Base-by-base conservation (phyloP, 1,284 basidiomycete genomes). In the Pascua sp. region DNA sequence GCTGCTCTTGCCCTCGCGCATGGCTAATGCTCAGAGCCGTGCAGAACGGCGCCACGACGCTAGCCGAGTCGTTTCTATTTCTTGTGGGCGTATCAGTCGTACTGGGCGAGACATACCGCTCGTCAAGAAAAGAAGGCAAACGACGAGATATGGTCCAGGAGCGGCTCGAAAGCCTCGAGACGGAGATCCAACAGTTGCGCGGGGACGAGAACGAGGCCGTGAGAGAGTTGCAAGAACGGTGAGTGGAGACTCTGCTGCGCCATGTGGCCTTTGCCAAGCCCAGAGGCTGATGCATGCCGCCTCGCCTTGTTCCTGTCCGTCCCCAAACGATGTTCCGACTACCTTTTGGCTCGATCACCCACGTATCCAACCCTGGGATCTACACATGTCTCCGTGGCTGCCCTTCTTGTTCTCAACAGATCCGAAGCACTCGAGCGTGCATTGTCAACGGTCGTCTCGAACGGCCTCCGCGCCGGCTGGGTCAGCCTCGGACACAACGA, bases 61-160 rank as follows among this genome's bases (percentile, higher is more conserved):
- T 94, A 11, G 90, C 91, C 0, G 91, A 93, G 76, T 86, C 88
- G 0, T 94, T 94, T 69, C 81, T 94, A 5, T 93, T 94, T 73
- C 65, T 80, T 8, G 90, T 94, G 4, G 90, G 89, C 0, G 86
- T 86, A 0, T 77, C 78, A 0, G 78, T 93, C 8, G 91, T 93
- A 51, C 62, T 92, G 2, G 87, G 87, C 5, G 90, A 94, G 75
- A 80, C 85, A 42, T 92, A 84, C 80, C 85, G 90, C 7, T 84
- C 85, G 0, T 88, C 88, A 1, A 80, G 88, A 40, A 90, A 83
- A 67, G 81, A 87, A 58, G 82, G 83, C 1, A 89, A 85, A 71
- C 84, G 89, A 45, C 78, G 90, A 51, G 89, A 90, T 66, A 79
- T 80, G 49, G 86, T 93, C 3, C 84, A 87, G 59, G 90, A 91